Conservation (phyloP, 441 rosid genomes). For the Erodium texanum region DNA sequence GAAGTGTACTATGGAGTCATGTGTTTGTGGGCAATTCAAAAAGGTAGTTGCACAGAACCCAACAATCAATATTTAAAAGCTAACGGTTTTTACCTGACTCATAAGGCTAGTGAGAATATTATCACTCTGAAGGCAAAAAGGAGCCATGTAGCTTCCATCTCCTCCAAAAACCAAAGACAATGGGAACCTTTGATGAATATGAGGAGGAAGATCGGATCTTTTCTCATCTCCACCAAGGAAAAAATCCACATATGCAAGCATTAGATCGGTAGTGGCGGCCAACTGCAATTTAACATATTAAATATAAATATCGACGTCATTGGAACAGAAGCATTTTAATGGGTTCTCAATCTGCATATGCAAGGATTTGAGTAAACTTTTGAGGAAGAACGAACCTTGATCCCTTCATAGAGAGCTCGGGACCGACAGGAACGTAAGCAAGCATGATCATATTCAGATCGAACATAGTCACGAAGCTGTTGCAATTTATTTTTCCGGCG, state of each 20-base stretch:
- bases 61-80: background rate
- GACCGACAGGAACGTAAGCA: slow-evolving; percentile 99
- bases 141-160: slow-evolving; percentile 98
- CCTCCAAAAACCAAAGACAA: slow-evolving; percentile 90
- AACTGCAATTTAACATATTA: slow-evolving; percentile 40
- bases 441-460: slow-evolving; percentile 98
- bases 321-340: no score
- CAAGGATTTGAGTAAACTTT: background rate
- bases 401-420: slow-evolving; percentile 96
- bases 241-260: slow-evolving; percentile 95
- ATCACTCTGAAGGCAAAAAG: slow-evolving; percentile 92
- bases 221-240: slow-evolving; percentile 99
- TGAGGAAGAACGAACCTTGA: slow-evolving; percentile 53
- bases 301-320: background rate
- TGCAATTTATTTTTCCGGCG: slow-evolving; percentile 66
- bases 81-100: slow-evolving; percentile 55
- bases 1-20: no score
- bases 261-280: slow-evolving; percentile 90
- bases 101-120: slow-evolving; percentile 83
- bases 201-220: slow-evolving; percentile 91
- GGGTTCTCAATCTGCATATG: no score
- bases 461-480: slow-evolving; percentile 85
- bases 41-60: no score
- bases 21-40: no score
- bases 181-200: slow-evolving; percentile 71